Conservation (phyloP, 2,329 filamentous ascomycete genomes). For the Xylariomycetidae sp. region DNA sequence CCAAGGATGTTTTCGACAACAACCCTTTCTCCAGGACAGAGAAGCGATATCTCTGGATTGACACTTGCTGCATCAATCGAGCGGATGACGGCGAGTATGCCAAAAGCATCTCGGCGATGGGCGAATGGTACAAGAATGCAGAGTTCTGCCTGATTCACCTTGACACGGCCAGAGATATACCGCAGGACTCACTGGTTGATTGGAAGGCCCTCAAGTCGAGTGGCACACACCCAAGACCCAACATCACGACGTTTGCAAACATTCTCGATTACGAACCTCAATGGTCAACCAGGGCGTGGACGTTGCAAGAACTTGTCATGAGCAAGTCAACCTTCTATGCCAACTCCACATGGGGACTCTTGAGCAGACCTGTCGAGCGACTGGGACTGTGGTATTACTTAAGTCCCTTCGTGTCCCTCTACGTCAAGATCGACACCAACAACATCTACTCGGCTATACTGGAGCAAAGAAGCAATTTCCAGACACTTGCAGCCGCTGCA, state of each 20-base stretch:
- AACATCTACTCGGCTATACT: conserved; percentile 11
- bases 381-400: conserved; percentile 27
- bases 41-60: conserved; percentile 26
- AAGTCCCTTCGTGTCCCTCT: conserved; percentile 22
- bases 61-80: conserved; percentile 29
- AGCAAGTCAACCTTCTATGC: conserved; percentile 30
- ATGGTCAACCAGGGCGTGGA: conserved; percentile 26
- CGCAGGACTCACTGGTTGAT: conserved; percentile 16
- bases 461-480: not conserved
- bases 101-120: conserved; percentile 21
- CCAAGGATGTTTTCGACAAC: conserved; percentile 19
- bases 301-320: conserved; percentile 27
- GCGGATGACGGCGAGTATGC: conserved; percentile 22
- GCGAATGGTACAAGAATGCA: conserved; percentile 26
- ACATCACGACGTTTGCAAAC: conserved; percentile 14
- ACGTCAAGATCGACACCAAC: conserved; percentile 13
- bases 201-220: conserved; percentile 15
- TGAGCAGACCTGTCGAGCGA: conserved; percentile 22
- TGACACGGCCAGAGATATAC: conserved; percentile 11
- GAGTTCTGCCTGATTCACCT: conserved; percentile 27
- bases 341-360: conserved; percentile 23
- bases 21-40: conserved; percentile 19
- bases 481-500: too few relatives aligned
- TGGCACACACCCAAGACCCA: conserved; percentile 4
- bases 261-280: conserved; percentile 16